Evolutionary conservation across 2,329 filamentous ascomycete genomes (phyloP).

Genomic region (Microcyclospora tardicrescens): DNA sequence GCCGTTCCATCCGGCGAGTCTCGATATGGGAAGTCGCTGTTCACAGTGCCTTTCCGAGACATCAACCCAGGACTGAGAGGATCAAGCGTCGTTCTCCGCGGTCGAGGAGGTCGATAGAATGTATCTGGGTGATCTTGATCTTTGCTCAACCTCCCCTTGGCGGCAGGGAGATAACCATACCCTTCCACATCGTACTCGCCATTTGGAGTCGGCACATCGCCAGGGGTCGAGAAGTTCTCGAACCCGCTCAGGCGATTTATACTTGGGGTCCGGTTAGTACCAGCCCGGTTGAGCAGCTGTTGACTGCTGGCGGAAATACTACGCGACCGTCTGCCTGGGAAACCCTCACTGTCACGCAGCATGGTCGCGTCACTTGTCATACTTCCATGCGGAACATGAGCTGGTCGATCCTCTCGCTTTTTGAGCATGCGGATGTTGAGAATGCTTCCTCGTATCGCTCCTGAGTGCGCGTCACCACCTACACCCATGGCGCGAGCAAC

Average conservation of each 20-base stretch:
- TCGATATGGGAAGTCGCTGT: conserved; percentile 27
- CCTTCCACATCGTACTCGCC: background rate
- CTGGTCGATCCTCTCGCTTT: conserved; percentile 15
- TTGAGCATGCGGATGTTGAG: conserved; percentile 47
- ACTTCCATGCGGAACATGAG: conserved; percentile 49
- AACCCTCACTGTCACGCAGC: conserved; percentile 32
- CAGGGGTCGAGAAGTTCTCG: conserved; percentile 42
- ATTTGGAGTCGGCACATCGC: conserved; percentile 36
- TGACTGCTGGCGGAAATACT: conserved; percentile 51
- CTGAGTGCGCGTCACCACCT: conserved; percentile 49
- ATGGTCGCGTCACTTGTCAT: conserved; percentile 74
- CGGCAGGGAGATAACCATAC: background rate
- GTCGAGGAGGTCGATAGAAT: conserved; percentile 76
- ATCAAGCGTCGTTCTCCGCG: conserved; percentile 51
- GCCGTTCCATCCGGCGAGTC: conserved; percentile 28
- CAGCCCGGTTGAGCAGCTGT: conserved; percentile 41
- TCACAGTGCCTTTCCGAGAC: conserved; percentile 34
- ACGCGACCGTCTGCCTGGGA: conserved; percentile 37
- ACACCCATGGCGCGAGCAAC: conserved; percentile 61
- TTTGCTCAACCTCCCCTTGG: background rate
- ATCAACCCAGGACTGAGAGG: conserved; percentile 27
- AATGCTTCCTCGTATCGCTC: conserved; percentile 57
- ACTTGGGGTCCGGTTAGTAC: conserved; percentile 2
- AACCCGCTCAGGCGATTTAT: conserved; percentile 34
- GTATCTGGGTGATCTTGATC: conserved; percentile 50